These are phyloP conservation scores for Metschnikowia kofuensis DNA, from an alignment of 805 yeast genomes.

Conservation along the genomic window DNA sequence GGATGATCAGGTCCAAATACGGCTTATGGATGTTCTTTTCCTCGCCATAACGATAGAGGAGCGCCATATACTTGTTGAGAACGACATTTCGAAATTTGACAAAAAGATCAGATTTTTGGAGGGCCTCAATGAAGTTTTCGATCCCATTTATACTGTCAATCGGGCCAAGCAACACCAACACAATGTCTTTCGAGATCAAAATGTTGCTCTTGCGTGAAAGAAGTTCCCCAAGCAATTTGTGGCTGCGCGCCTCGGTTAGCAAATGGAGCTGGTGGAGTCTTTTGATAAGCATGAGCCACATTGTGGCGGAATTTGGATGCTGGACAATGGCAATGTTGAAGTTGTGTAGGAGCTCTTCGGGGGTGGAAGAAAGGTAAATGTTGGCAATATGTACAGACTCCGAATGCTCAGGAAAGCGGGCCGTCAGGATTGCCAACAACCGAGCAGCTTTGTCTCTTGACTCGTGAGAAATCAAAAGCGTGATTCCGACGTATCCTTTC, in stretches of 20 bases:
- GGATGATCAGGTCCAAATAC: slow-evolving; percentile 9
- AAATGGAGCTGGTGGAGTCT: slow-evolving; percentile 33
- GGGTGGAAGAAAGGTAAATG: slow-evolving; percentile 27
- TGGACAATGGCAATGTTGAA: slow-evolving; percentile 30
- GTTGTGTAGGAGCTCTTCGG: slow-evolving; percentile 34
- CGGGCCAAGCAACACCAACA: slow-evolving; percentile 30
- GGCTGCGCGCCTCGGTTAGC: slow-evolving; percentile 27
- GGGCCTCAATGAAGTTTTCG: slow-evolving; percentile 19
- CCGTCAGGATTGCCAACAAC: slow-evolving; percentile 27
- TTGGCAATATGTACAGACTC: slow-evolving; percentile 24
- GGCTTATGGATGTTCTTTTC: slow-evolving; percentile 16
- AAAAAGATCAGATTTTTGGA: slow-evolving; percentile 13
- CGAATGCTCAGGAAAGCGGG: slow-evolving; percentile 24
- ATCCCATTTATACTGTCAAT: slow-evolving; percentile 23
- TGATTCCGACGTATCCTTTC: slow-evolving; percentile 37
- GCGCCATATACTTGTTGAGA: slow-evolving; percentile 28
- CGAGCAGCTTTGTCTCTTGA: slow-evolving; percentile 25
- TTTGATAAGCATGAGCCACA: slow-evolving; percentile 37
- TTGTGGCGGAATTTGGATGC: slow-evolving; percentile 23
- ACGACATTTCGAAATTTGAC: slow-evolving; percentile 19
- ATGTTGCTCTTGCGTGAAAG: slow-evolving; percentile 19
- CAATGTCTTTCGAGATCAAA: slow-evolving; percentile 32
- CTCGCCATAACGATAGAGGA: slow-evolving; percentile 14
- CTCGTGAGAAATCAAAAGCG: slow-evolving; percentile 25
- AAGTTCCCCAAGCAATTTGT: slow-evolving; percentile 26